phyloP scores from a whole-genome alignment of 768 basidiomycete species.

The Cantharellus cinnabarinus region DNA sequence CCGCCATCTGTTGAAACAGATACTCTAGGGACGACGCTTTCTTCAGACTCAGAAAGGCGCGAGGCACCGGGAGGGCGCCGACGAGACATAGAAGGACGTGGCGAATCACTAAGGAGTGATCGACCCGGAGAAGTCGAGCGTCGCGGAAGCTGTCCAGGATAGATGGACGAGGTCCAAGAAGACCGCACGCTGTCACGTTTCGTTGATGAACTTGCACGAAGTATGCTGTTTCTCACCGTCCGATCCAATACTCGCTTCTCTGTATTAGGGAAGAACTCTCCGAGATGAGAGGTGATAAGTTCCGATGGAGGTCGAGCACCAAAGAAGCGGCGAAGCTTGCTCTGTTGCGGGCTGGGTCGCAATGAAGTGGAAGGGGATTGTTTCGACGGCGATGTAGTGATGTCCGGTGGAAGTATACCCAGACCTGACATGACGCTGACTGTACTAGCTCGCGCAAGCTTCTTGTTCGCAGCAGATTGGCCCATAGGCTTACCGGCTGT shows the following conservation, averaged over 20 bases:
- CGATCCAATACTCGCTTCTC: conserved; percentile 82
- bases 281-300: conserved; percentile 82
- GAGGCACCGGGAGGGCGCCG: not conserved
- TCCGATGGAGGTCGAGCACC: conserved; percentile 96
- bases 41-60: conserved; percentile 8
- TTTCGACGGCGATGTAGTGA: conserved; percentile 28
- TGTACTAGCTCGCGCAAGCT: conserved; percentile 79
- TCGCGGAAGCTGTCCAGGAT: not conserved
- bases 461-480: conserved; percentile 18
- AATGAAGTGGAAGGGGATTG: conserved; percentile 7
- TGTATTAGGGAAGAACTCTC: conserved; percentile 86
- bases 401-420: conserved; percentile 26
- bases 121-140: not conserved
- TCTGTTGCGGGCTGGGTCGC: not conserved
- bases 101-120: not conserved
- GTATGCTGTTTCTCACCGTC: conserved; percentile 77
- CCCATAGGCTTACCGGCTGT: not conserved
- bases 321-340: conserved; percentile 82
- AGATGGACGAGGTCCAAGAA: not conserved
- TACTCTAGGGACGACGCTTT: conserved; percentile 41
- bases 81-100: not conserved
- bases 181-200: conserved; percentile 23
- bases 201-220: conserved; percentile 27
- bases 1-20: conserved; percentile 62
- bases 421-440: conserved; percentile 87